Evolutionary conservation across 345 rosid species (phyloP).

Genomic region (Iberis pinnata): DNA sequence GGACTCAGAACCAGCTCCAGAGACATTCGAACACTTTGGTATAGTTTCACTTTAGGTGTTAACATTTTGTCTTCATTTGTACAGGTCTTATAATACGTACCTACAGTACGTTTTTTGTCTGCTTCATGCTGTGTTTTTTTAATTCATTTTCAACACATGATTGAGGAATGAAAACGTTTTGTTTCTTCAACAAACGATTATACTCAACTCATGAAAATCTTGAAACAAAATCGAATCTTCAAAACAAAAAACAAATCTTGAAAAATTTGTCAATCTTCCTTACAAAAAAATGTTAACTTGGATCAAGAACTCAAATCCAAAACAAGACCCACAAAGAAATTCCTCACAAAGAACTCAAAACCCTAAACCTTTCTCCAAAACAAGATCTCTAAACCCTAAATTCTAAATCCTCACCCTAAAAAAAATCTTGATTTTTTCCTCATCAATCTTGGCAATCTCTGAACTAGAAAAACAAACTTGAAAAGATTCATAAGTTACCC

Average conservation of each 20-base stretch:
- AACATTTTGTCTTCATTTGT: too few species aligned
- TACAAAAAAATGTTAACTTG: neutral
- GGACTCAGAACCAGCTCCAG: too few species aligned
- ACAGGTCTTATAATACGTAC: neutral
- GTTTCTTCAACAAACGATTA: neutral
- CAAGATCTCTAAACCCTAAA: neutral
- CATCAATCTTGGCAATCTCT: neutral
- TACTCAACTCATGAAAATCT: neutral
- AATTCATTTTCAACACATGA: neutral
- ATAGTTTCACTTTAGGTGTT: too few species aligned
- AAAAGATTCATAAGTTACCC: conserved; percentile 30
- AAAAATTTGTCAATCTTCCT: neutral
- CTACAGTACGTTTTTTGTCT: neutral
- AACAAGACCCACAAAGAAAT: neutral
- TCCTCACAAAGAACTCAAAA: conserved; percentile 7
- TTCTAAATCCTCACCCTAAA: too few species aligned
- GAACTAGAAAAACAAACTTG: conserved; percentile 10
- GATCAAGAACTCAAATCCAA: conserved; percentile 15
- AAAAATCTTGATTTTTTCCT: neutral
- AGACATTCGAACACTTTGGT: too few species aligned
- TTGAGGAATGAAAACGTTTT: neutral
- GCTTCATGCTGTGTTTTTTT: neutral
- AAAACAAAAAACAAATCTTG: neutral
- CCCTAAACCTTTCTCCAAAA: neutral
- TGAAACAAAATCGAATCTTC: too few species aligned